Base-by-base conservation (phyloP, 805 yeast species). In the Crinitomyces ghanaensis region DNA sequence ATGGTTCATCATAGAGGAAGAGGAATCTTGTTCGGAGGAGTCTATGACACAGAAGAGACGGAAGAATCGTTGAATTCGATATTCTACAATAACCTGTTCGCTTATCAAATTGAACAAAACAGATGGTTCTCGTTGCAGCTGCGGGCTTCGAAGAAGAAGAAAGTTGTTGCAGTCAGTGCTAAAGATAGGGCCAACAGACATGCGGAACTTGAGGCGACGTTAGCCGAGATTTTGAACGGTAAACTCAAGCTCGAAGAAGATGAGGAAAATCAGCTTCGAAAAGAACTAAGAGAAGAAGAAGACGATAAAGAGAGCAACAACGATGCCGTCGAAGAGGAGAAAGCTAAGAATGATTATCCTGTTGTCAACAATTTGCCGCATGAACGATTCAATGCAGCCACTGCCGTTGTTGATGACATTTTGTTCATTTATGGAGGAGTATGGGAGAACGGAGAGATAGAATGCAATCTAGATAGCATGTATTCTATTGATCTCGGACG, bases 11-110 rank as follows among this genome's bases (percentile, higher is more conserved):
- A 88, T 57, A 80, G 82, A 47, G 93, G 93, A 38, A 74, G 96
- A 61, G 96, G 96, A 37, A 68, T 88, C 6, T 49, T 86, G 50
- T 91, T 88, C 60, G 97, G 97, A 24, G 97, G 97, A 47, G 98
- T 91, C 9, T 86, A 72, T 49, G 97, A 88, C 56, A 81, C 70
- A 40, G 95, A 86, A 46, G 98, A 88, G 57, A 88, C 95, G 9
- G 97, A 88, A 54, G 97, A 91, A 57, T 72, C 80, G 34, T 60
- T 88, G 40, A 88, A 80, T 29, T 83, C 95, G 1, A 73, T 71
- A 30, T 88, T 86, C 54, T 88, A 70, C 59, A 85, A 86, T 53
- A 74, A 76, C 39, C 56, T 88, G 31, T 74, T 73, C 48, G 77
- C 93, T 2, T 88, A 82, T 53, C 93, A 85, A 42, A 64, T 77